phyloP scores from a whole-genome alignment of 441 rosid genomes.

The Erodium moschatum region DNA sequence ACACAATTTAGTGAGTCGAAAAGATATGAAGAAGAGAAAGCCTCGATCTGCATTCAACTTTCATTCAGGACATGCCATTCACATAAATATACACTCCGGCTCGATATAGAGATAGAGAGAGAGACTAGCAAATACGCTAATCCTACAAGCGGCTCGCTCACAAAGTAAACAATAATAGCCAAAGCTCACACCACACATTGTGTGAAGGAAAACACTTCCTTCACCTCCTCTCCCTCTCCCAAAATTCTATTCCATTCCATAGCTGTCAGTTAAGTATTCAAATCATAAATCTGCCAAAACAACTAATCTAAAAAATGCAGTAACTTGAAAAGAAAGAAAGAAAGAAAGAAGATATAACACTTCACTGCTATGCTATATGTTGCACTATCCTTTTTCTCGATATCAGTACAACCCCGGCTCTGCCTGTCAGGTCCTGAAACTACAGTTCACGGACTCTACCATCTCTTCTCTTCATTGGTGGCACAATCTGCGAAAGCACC shows the following conservation, averaged over 20 bases:
- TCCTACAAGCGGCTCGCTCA: background rate
- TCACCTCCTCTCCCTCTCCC: background rate
- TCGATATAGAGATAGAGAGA: background rate
- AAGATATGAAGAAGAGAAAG: background rate
- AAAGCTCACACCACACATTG: background rate
- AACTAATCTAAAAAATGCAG: background rate
- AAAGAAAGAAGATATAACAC: background rate
- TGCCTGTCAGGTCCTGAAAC: background rate
- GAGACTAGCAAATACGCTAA: conserved; percentile 3
- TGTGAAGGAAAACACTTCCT: background rate
- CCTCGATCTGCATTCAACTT: background rate
- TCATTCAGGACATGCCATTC: background rate
- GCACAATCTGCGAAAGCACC: background rate
- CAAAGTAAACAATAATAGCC: background rate
- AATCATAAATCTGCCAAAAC: conserved; percentile 8
- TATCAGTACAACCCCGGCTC: background rate
- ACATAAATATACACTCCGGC: background rate
- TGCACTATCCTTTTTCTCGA: too few relatives aligned
- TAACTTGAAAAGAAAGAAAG: background rate
- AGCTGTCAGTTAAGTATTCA: background rate
- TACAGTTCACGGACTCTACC: background rate
- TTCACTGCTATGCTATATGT: background rate
- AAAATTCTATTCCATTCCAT: background rate
- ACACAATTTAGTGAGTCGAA: too few relatives aligned
- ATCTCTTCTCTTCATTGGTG: background rate